Conservation (phyloP, 2,329 filamentous ascomycete genomes). For the Clarireedia hainanense region DNA sequence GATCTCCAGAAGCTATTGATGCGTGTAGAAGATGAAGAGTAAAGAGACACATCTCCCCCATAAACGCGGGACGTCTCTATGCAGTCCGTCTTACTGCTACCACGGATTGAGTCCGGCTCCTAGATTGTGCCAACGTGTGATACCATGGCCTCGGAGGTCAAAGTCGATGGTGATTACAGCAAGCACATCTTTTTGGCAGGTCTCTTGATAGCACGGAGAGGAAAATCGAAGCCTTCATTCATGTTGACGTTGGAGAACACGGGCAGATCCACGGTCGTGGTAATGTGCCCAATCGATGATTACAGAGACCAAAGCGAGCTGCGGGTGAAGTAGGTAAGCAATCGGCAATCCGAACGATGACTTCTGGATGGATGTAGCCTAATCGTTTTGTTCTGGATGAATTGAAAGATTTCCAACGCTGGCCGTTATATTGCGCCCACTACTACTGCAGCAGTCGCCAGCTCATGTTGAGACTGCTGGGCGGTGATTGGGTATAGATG, state of each 20-base stretch:
- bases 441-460: neutral
- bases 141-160: neutral
- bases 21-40: no score
- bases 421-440: neutral
- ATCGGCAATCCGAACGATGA: neutral
- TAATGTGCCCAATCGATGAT: neutral
- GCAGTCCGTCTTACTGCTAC: no score
- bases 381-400: neutral
- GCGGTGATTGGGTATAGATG: no score
- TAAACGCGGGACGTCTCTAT: no score
- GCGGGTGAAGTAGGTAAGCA: neutral
- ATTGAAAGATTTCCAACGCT: neutral
- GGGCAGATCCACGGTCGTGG: neutral
- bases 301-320: neutral
- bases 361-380: neutral
- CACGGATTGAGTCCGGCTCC: neutral
- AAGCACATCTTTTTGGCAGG: neutral
- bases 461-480: neutral
- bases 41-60: no score
- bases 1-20: no score
- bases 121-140: neutral
- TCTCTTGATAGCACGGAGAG: neutral
- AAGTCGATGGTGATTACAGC: neutral
- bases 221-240: neutral
- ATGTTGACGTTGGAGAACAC: neutral